Conservation (phyloP, 305 asterid species). For the Withania somnifera region DNA sequence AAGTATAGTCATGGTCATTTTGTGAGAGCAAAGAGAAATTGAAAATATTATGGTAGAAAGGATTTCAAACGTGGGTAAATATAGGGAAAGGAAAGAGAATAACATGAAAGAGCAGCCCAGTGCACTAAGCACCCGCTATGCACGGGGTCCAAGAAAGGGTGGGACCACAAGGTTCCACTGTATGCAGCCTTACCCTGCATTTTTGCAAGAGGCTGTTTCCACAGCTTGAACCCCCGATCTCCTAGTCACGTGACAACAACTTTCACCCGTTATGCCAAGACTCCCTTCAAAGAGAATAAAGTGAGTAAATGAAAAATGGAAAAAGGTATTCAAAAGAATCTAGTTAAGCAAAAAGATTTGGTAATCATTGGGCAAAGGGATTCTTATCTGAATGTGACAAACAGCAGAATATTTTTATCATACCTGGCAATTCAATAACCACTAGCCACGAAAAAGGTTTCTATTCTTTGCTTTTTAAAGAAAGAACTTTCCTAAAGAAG, state of each 20-base stretch:
- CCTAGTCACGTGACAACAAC: background rate
- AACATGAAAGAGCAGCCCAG: background rate
- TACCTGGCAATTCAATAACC: background rate
- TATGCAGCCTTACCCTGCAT: too few relatives aligned
- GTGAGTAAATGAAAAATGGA: conserved; percentile 9
- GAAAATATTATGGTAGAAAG: conserved; percentile 5
- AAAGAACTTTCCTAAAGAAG: background rate
- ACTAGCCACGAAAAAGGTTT: background rate
- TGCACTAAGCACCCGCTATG: background rate
- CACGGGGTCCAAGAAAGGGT: background rate
- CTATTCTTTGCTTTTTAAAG: background rate
- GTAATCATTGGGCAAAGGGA: background rate
- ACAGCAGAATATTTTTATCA: background rate
- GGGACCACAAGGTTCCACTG: background rate
- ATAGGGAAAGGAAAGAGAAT: conserved; percentile 20
- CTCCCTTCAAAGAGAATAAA: conserved; percentile 5
- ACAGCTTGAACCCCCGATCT: too few relatives aligned
- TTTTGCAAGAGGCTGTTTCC: too few relatives aligned
- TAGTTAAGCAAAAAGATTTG: conserved; percentile 1
- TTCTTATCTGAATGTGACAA: background rate
- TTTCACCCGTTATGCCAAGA: too few relatives aligned
- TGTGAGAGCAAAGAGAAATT: conserved; percentile 2
- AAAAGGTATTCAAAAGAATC: conserved; percentile 15
- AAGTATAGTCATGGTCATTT: conserved; percentile 10
- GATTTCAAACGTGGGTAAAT: conserved; percentile 10